phyloP scores from a whole-genome alignment of 768 basidiomycete genomes.

The Tricholoma matsutake region DNA sequence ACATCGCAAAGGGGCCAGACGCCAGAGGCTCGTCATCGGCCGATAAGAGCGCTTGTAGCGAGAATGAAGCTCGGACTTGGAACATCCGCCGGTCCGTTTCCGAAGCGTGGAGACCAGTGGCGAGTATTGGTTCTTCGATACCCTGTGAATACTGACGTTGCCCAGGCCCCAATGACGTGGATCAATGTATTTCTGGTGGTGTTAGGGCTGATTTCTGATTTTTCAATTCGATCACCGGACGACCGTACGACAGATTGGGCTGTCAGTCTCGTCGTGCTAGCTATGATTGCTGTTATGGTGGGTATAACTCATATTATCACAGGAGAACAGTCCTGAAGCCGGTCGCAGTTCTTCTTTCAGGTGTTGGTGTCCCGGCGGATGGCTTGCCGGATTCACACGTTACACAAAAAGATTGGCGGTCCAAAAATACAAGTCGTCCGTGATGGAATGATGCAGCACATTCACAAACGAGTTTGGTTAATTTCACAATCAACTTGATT shows the following conservation, averaged over 20 bases:
- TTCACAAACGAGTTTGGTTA: not conserved
- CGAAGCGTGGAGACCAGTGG: not conserved
- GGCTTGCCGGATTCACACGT: not conserved
- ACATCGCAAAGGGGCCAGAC: not conserved
- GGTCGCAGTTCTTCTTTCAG: not conserved
- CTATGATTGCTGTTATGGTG: not conserved
- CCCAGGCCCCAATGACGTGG: not conserved
- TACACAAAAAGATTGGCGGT: not conserved
- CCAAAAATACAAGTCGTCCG: not conserved
- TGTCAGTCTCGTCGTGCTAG: not conserved
- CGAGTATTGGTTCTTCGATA: not conserved
- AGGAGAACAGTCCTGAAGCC: not conserved
- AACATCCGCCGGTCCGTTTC: not conserved
- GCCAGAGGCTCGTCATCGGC: not conserved
- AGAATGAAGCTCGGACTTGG: not conserved
- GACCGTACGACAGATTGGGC: not conserved
- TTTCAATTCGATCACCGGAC: not conserved
- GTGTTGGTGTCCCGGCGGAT: not conserved
- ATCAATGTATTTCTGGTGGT: not conserved
- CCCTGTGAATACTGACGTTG: not conserved
- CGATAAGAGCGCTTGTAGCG: not conserved
- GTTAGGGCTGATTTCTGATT: not conserved
- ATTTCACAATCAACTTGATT: not conserved
- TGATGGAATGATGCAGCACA: not conserved
- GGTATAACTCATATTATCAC: not conserved